phyloP scores from a whole-genome alignment of 805 yeast species.

The Candida lessepsii region DNA sequence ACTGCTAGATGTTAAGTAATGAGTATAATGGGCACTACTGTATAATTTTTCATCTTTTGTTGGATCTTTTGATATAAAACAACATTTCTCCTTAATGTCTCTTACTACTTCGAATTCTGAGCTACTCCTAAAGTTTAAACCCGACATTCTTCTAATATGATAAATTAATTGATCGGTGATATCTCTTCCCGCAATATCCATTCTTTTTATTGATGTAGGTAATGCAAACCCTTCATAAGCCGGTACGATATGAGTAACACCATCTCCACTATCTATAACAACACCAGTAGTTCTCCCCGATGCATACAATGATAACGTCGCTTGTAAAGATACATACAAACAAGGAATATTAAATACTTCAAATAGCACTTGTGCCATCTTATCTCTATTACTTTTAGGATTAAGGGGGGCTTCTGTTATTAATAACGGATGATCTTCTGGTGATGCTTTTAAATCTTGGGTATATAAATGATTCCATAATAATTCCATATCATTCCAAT shows the following conservation, averaged over 20 bases:
- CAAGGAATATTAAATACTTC: constrained; percentile 77
- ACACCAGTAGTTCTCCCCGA: constrained; percentile 89
- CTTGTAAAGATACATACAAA: constrained; percentile 69
- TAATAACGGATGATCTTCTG: constrained; percentile 84
- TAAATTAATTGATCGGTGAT: constrained; percentile 72
- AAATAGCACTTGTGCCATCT: constrained; percentile 62
- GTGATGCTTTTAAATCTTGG: constrained; percentile 52
- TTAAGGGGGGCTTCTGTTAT: constrained; percentile 89
- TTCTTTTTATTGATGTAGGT: constrained; percentile 66
- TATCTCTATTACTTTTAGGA: constrained; percentile 59
- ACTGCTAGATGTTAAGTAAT: constrained; percentile 9
- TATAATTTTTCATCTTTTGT: constrained; percentile 53
- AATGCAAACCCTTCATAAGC: constrained; percentile 86
- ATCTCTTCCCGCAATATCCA: constrained; percentile 85
- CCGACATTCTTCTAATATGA: constrained; percentile 62
- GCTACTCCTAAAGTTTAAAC: constrained; percentile 62
- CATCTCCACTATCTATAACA: constrained; percentile 90
- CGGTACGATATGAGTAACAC: constrained; percentile 84
- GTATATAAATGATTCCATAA: constrained; percentile 72
- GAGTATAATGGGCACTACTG: constrained; percentile 16
- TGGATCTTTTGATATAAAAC: constrained; percentile 63
- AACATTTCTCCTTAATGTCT: constrained; percentile 70
- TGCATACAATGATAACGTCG: constrained; percentile 81
- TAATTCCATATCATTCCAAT: constrained; percentile 86
- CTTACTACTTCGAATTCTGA: constrained; percentile 83